Percentiles rank a stretch among this genome's conserved stretches.
Conservation (phyloP, 1,284 basidiomycete species). For the Mrakiaceae sp. region DNA sequence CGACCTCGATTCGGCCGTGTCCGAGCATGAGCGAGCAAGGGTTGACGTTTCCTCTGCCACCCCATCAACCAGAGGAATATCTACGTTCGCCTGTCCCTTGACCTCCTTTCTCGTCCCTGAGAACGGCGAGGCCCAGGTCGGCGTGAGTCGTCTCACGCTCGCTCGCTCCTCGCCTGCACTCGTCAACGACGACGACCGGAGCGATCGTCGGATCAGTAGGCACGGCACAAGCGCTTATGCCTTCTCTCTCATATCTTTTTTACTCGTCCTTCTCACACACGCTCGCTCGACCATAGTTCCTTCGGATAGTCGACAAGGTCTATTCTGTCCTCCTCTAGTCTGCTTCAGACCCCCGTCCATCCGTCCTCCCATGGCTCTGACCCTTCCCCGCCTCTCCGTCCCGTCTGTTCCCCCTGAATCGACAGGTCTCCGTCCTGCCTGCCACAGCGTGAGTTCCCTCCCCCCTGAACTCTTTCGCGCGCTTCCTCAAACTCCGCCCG, state of each 20-base stretch:
- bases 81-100: constrained; percentile 47
- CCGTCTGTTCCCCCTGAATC: no score
- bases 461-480: background rate
- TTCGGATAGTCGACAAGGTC: constrained; percentile 4
- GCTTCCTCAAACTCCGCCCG: no score
- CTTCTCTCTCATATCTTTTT: no score
- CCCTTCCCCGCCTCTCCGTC: background rate
- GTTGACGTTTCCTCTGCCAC: background rate
- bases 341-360: background rate
- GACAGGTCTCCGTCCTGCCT: constrained; percentile 3
- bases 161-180: no score
- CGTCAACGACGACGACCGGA: background rate
- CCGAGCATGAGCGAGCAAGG: no score
- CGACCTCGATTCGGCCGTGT: background rate
- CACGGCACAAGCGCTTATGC: background rate
- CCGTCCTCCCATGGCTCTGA: background rate
- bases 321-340: background rate
- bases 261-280: background rate
- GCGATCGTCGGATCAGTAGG: background rate
- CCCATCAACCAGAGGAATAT: constrained; percentile 6
- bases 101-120: constrained; percentile 53
- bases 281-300: background rate
- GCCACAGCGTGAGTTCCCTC: background rate
- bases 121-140: constrained; percentile 53
- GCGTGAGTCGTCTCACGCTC: constrained; percentile 40